Conservation (phyloP, 1,139 yeast species). For the Yamadazyma aaseri region DNA sequence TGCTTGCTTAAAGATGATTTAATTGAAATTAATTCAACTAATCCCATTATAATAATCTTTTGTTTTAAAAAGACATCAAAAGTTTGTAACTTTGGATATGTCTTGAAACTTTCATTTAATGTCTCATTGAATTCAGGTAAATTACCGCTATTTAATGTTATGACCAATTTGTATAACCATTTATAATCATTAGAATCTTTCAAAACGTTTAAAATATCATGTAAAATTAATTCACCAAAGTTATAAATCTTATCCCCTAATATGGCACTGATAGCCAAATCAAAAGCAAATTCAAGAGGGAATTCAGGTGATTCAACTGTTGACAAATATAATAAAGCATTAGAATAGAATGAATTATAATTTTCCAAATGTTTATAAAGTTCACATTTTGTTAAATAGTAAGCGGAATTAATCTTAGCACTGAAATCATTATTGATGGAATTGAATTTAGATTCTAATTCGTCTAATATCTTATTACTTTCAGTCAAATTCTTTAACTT, state of each 20-base stretch:
- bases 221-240: constrained; percentile 91
- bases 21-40: constrained; percentile 82
- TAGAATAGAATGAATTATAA: constrained; percentile 75
- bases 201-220: constrained; percentile 62
- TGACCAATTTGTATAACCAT: constrained; percentile 75
- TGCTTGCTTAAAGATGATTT: constrained; percentile 75
- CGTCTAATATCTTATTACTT: constrained; percentile 70
- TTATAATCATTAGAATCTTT: constrained; percentile 45
- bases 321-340: constrained; percentile 52
- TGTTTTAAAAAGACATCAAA: constrained; percentile 75
- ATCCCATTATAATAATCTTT: constrained; percentile 88
- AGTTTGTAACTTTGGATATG: constrained; percentile 59
- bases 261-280: constrained; percentile 81
- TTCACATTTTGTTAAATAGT: constrained; percentile 77
- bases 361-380: constrained; percentile 73
- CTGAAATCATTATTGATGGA: constrained; percentile 49
- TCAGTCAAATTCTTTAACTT: constrained; percentile 55
- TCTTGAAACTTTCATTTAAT: constrained; percentile 33
- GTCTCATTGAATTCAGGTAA: constrained; percentile 58
- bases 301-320: constrained; percentile 43
- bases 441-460: constrained; percentile 45
- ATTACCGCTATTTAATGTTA: constrained; percentile 76
- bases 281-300: constrained; percentile 60
- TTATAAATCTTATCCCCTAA: constrained; percentile 91
- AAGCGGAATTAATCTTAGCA: constrained; percentile 76